Percentiles rank a stretch among this genome's conserved stretches.
phyloP scores from a whole-genome alignment of 306 rosid genomes.

The Albizia julibrissin region DNA sequence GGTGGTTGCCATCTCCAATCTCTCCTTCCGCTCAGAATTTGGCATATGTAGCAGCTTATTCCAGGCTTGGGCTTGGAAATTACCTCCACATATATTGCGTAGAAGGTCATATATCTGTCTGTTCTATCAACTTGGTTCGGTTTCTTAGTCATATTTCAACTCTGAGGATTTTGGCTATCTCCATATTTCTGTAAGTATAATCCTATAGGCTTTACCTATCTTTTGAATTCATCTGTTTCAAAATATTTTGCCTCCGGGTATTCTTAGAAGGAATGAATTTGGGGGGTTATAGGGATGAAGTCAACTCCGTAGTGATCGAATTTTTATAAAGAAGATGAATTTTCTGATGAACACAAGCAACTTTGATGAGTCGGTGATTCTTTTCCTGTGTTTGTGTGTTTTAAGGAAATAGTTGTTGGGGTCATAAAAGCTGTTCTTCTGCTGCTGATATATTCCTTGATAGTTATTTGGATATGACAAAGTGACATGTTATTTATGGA shows the following conservation, averaged over 20 bases:
- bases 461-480: neutral
- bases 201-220: neutral
- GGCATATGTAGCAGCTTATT: neutral
- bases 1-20: no score
- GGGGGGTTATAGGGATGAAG: neutral
- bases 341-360: constrained; percentile 15
- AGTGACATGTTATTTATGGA: neutral
- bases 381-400: neutral
- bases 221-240: neutral
- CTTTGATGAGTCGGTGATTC: neutral
- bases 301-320: neutral
- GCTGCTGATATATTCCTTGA: neutral
- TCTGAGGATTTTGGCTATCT: neutral
- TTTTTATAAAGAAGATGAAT: neutral
- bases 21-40: no score
- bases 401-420: neutral
- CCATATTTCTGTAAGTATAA: constrained; percentile 20
- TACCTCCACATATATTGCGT: constrained; percentile 2
- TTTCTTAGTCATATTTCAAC: neutral
- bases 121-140: constrained; percentile 12
- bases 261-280: constrained; percentile 18
- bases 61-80: neutral
- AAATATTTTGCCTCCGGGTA: neutral
- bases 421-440: neutral
- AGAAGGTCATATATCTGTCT: neutral